These are phyloP conservation scores for Thielaviopsis ethacetica DNA, from an alignment of 2,329 filamentous ascomycete species.

Conservation along the genomic window DNA sequence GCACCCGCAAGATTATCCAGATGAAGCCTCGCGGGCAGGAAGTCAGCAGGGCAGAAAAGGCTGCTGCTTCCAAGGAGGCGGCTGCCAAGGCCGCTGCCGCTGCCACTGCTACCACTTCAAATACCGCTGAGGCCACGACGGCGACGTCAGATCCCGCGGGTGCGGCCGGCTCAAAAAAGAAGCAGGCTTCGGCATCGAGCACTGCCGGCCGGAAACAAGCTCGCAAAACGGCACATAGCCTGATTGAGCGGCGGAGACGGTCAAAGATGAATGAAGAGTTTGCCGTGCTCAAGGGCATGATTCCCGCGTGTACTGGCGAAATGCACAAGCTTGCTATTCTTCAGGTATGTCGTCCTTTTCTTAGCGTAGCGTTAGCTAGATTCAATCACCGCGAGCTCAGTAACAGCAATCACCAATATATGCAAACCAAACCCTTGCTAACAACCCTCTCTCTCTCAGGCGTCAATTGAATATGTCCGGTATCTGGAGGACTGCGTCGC, in stretches of 20 bases:
- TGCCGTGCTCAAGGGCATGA: constrained; percentile 81
- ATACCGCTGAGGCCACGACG: constrained; percentile 12
- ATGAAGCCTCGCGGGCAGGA: constrained; percentile 59
- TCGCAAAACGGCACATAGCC: constrained; percentile 85
- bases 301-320: constrained; percentile 86
- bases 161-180: constrained; percentile 44
- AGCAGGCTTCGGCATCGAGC: constrained; percentile 58
- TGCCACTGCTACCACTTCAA: background rate
- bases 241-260: constrained; percentile 76
- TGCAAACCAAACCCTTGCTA: background rate
- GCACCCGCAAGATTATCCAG: constrained; percentile 91
- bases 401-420: too few relatives aligned
- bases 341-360: constrained; percentile 42
- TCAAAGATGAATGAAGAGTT: constrained; percentile 99
- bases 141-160: constrained; percentile 14
- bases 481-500: constrained; percentile 81
- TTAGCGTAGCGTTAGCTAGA: too few relatives aligned
- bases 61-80: background rate
- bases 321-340: constrained; percentile 97
- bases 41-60: constrained; percentile 17
- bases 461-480: constrained; percentile 87
- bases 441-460: constrained; percentile 34
- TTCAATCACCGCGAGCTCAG: too few relatives aligned
- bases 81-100: constrained; percentile 9
- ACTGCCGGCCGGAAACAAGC: constrained; percentile 89